Base-by-base conservation (phyloP, 1,139 yeast species). In the Arxiozyma heterogenica region DNA sequence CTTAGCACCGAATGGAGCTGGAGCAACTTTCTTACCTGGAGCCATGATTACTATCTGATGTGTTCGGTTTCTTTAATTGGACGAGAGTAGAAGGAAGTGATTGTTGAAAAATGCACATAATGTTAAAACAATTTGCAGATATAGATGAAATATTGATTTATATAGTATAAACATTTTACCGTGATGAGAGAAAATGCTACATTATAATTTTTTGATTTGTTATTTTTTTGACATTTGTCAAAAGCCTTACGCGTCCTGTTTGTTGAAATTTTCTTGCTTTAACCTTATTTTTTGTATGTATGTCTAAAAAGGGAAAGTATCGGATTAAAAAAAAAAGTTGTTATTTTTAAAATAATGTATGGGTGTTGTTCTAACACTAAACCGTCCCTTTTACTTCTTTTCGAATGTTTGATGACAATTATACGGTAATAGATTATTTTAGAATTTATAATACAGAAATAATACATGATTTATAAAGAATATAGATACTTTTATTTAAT, bases 21-120 rank as follows among this genome's bases (percentile, higher is more conserved):
- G 93, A 72, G 96, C 96, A 71, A 88, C 94, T 81, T 88, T 88
- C 78, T 79, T 80, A 61, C 74, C 73, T 74, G 86, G 84, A 74
- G 90, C 87, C 89, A 73, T 73, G 59, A 51, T 52, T 49, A 25
- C 27, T 47, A 53, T 56, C 54, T 52, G 27, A 42, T 9, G 51
- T 59, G 57, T 44, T 44, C 25, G n/a, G 4, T 46, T 38, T 44
- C 18, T 20, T 25, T 45, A 8, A 5, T 44, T 61, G 50, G 47
- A n/a, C 1, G 25, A 6, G 25, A 23, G 25, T 4, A 23, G 25
- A 23, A 23, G 25, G 25, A n/a, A n/a, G 25, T 6, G 25, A 6
- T 4, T 23, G 25, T 6, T 4, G 6, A 23, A 4, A 23, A 4
- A 23, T 23, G 6, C 25, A 6, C 25, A 6, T 4, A 23, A 39